Percentiles rank a stretch among this genome's conserved stretches.
phyloP scores from a whole-genome alignment of 2,329 filamentous ascomycete species.

The Simplicillium aogashimaense region DNA sequence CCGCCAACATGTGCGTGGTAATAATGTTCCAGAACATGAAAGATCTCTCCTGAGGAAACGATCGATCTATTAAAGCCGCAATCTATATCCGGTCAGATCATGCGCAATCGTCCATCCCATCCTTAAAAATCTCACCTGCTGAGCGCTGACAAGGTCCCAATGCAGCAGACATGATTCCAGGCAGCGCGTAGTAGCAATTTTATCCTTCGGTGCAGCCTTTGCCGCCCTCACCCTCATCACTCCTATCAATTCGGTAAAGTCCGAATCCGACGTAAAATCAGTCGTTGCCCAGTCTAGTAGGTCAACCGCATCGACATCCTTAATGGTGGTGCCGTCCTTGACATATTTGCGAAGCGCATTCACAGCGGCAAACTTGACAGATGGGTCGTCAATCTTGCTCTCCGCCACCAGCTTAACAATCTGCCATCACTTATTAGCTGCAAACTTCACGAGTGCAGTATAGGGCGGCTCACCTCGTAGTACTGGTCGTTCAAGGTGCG shows the following conservation, averaged over 20 bases:
- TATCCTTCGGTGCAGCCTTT: constrained; percentile 41
- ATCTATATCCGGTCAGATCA: constrained; percentile 27
- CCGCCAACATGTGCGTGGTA: constrained; percentile 42
- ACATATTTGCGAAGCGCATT: constrained; percentile 34
- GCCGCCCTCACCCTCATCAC: constrained; percentile 38
- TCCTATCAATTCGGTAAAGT: constrained; percentile 38
- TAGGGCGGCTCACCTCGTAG: constrained; percentile 32
- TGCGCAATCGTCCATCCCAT: too few species aligned
- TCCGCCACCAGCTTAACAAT: constrained; percentile 39
- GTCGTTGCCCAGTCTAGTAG: constrained; percentile 45
- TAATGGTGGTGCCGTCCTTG: constrained; percentile 32
- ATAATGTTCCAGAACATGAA: constrained; percentile 47
- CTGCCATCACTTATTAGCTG: constrained; percentile 14
- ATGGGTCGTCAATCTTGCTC: constrained; percentile 39
- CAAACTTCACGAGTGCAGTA: not conserved
- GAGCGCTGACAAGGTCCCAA: constrained; percentile 46
- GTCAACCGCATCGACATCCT: constrained; percentile 40
- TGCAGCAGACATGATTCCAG: constrained; percentile 42
- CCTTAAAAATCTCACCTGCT: constrained; percentile 39
- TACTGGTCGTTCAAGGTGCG: constrained; percentile 42
- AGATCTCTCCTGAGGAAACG: constrained; percentile 34
- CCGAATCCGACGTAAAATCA: constrained; percentile 24
- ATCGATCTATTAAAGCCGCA: constrained; percentile 41
- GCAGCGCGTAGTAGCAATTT: constrained; percentile 28
- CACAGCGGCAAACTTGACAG: constrained; percentile 32